These are phyloP conservation scores for Drosera spatulata DNA, from an alignment of 179 eudicot species.

Conservation along the genomic window DNA sequence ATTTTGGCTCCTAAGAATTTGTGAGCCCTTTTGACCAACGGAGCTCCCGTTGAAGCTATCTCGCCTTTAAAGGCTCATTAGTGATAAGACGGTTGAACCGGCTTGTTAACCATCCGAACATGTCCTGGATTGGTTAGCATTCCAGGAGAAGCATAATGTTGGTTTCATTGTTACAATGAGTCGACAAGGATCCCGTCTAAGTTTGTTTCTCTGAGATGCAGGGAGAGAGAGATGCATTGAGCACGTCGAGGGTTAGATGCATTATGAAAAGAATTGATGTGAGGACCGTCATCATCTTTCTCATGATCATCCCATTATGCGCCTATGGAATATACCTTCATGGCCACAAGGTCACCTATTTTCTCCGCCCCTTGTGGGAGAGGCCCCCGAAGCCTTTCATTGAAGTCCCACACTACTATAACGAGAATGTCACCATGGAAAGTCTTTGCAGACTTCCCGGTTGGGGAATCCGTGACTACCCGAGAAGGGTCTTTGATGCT, in stretches of 20 bases:
- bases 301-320: conserved; percentile 3
- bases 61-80: too few relatives aligned
- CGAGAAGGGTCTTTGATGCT: conserved; percentile 10
- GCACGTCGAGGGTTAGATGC: conserved; percentile 5
- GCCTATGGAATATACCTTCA: conserved; percentile 4
- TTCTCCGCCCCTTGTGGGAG: conserved; percentile 10
- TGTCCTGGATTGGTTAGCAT: too few relatives aligned
- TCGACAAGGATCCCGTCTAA: neutral
- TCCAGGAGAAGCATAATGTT: too few relatives aligned
- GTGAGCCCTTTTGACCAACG: too few relatives aligned
- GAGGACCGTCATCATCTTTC: conserved; percentile 4
- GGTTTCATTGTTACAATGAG: too few relatives aligned
- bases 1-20: too few relatives aligned
- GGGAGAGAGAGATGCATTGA: conserved; percentile 5
- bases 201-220: conserved; percentile 2
- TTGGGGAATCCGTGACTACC: conserved; percentile 9
- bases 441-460: conserved; percentile 12
- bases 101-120: too few relatives aligned
- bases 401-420: conserved; percentile 6
- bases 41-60: too few relatives aligned
- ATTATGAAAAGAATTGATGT: conserved; percentile 5
- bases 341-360: conserved; percentile 12
- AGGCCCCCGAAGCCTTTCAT: conserved; percentile 11
- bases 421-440: conserved; percentile 6
- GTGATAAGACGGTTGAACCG: too few relatives aligned